These are phyloP conservation scores for Rutstroemia sydowiana DNA, from an alignment of 2,329 filamentous ascomycete genomes.

Conservation along the genomic window DNA sequence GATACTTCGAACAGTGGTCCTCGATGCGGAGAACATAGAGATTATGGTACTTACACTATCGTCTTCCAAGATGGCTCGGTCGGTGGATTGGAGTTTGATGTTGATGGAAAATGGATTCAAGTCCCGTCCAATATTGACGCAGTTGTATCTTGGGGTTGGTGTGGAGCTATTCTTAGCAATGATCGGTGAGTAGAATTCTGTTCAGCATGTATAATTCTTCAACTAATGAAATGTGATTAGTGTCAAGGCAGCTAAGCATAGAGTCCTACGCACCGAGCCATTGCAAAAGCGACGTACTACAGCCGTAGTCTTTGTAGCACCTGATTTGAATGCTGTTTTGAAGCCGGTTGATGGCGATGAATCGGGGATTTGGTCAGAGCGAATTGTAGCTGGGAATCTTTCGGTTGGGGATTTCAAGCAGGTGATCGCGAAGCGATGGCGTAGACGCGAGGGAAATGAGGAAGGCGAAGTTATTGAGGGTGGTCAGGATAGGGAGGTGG, in stretches of 20 bases:
- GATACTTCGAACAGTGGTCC: neutral
- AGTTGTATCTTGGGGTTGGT: conserved; percentile 13
- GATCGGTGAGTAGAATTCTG: neutral
- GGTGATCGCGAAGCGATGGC: conserved; percentile 12
- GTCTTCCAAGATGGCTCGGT: conserved; percentile 12
- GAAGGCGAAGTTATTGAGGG: conserved; percentile 9
- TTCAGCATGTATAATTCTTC: no score
- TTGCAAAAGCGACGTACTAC: conserved; percentile 10
- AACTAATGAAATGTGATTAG: no score
- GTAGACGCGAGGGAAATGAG: conserved; percentile 10
- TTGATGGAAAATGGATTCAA: conserved; percentile 13
- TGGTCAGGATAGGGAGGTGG: conserved; percentile 9
- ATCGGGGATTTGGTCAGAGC: conserved; percentile 1
- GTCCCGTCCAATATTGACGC: conserved; percentile 12
- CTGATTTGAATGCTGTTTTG: conserved; percentile 9
- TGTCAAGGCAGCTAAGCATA: conserved; percentile 13
- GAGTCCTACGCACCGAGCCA: conserved; percentile 11
- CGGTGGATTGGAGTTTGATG: conserved; percentile 13
- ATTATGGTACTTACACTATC: conserved; percentile 11
- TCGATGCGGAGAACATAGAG: conserved; percentile 11
- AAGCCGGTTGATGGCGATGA: conserved; percentile 6
- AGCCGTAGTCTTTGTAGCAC: conserved; percentile 12
- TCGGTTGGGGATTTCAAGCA: conserved; percentile 9
- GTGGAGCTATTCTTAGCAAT: conserved; percentile 12
- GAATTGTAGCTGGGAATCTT: conserved; percentile 5